phyloP scores from a whole-genome alignment of 257 asterid genomes.

The Anisodus acutangulus region DNA sequence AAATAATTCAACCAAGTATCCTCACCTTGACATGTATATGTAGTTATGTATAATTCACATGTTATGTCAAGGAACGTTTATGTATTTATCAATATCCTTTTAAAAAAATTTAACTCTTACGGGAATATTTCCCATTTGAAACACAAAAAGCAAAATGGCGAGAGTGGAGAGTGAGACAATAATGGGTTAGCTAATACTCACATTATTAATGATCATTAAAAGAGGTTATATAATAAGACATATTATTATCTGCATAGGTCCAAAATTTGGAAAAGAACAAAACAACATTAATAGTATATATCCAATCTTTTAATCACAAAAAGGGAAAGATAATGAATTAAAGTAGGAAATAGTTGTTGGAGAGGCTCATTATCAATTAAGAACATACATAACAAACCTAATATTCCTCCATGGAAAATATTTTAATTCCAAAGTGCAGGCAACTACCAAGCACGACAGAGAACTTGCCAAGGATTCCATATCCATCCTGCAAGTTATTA shows the following conservation, averaged over 20 bases:
- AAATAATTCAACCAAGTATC: too few relatives aligned
- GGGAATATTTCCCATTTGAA: background rate
- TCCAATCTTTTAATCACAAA: constrained; percentile 9
- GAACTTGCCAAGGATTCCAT: background rate
- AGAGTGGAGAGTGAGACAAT: background rate
- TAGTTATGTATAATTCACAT: background rate
- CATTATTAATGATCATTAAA: background rate
- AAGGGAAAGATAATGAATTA: background rate
- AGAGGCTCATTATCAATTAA: constrained; percentile 20
- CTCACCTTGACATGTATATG: background rate
- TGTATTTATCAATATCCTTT: background rate
- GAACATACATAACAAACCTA: background rate
- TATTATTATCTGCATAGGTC: background rate
- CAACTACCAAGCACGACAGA: constrained; percentile 36
- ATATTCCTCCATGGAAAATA: background rate
- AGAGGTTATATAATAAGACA: background rate
- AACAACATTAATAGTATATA: background rate
- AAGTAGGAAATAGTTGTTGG: constrained; percentile 5
- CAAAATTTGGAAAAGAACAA: background rate
- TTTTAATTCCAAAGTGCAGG: background rate
- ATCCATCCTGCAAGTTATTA: constrained; percentile 37
- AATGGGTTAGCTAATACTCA: background rate
- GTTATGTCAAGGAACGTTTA: background rate
- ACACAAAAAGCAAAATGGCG: background rate
- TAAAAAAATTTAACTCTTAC: background rate